Evolutionary conservation across 768 basidiomycete species (phyloP).

Genomic region (Leccinum aurantiacum): DNA sequence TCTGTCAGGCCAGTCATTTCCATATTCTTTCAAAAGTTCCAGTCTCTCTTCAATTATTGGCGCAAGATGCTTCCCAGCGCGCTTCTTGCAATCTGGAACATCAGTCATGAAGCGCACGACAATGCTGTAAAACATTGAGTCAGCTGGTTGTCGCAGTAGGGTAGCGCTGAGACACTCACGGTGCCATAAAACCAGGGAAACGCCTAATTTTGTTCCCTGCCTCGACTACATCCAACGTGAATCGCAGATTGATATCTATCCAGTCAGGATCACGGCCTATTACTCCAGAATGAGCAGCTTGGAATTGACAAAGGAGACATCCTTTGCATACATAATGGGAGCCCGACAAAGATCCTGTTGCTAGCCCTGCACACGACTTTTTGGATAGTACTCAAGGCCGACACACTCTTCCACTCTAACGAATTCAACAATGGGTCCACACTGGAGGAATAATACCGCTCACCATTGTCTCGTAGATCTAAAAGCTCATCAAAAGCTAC

Average conservation of each 20-base stretch:
- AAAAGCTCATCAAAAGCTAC: constrained; percentile 42
- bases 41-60: constrained; percentile 28
- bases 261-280: background rate
- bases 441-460: background rate
- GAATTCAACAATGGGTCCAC: background rate
- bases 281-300: background rate
- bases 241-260: background rate
- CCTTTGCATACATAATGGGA: constrained; percentile 26
- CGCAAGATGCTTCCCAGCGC: background rate
- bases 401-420: constrained; percentile 42
- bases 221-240: background rate
- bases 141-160: background rate
- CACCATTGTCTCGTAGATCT: constrained; percentile 18
- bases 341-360: constrained; percentile 50
- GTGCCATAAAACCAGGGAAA: constrained; percentile 36
- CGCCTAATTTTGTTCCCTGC: background rate
- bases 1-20: constrained; percentile 31
- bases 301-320: background rate
- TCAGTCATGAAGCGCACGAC: background rate
- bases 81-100: background rate
- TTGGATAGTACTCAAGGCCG: constrained; percentile 28
- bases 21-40: constrained; percentile 23
- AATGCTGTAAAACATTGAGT: background rate
- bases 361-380: constrained; percentile 15
- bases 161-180: constrained; percentile 24